Conservation (phyloP, 768 basidiomycete species). For the Kondoa malvinella region DNA sequence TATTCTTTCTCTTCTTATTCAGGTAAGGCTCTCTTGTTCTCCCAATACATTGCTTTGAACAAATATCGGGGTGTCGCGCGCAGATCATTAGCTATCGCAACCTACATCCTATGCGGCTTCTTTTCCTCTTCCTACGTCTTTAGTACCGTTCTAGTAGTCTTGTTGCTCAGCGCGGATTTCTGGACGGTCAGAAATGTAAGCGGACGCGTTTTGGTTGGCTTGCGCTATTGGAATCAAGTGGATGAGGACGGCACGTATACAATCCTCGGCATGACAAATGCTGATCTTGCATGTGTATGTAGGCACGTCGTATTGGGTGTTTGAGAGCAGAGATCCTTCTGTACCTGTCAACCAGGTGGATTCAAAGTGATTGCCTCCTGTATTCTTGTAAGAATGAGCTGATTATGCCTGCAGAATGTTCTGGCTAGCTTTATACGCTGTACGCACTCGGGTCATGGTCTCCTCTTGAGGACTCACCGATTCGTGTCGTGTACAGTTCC, state of each 20-base stretch:
- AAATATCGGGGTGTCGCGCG: too few relatives aligned
- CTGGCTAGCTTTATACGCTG: slow-evolving; percentile 21
- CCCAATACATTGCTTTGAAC: too few relatives aligned
- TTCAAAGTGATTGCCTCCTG: slow-evolving; percentile 43
- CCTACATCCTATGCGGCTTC: slow-evolving; percentile 80
- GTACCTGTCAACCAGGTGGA: slow-evolving; percentile 39
- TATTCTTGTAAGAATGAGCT: slow-evolving; percentile 45
- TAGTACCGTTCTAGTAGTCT: slow-evolving; percentile 80
- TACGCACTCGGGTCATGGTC: slow-evolving; percentile 5
- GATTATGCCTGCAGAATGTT: slow-evolving; percentile 48
- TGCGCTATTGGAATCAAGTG: slow-evolving; percentile 97
- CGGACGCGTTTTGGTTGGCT: slow-evolving; percentile 77
- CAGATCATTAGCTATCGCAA: slow-evolving; percentile 64
- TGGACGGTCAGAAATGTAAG: slow-evolving; percentile 98
- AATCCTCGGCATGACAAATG: not conserved
- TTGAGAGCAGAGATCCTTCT: slow-evolving; percentile 63
- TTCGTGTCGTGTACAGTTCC: slow-evolving; percentile 54
- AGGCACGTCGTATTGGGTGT: slow-evolving; percentile 67
- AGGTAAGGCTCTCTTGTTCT: too few relatives aligned
- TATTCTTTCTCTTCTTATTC: slow-evolving; percentile 83
- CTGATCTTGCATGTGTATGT: slow-evolving; percentile 26
- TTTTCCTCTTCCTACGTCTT: slow-evolving; percentile 65
- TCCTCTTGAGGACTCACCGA: not conserved
- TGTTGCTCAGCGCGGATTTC: slow-evolving; percentile 90
- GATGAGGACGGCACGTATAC: slow-evolving; percentile 61